Evolutionary conservation across 1,284 basidiomycete species (phyloP), one percentile per base, ranked within the genome.

Genomic region (Flammula alnicola): DNA sequence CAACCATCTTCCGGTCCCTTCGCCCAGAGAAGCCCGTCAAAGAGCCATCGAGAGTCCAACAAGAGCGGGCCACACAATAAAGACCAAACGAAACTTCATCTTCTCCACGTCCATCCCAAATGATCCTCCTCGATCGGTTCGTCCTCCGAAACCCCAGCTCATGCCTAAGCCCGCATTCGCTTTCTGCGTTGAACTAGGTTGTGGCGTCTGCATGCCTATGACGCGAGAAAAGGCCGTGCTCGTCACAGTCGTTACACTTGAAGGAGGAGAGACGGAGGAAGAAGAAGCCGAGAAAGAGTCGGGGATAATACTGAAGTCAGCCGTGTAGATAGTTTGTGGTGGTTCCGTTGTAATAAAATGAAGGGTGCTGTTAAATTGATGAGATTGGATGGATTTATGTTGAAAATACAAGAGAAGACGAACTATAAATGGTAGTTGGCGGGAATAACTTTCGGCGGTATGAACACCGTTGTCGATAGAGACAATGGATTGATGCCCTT

Each of bases 21-120:
- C n/a, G n/a, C n/a, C n/a, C n/a, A n/a, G n/a, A n/a, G 9, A 25
- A 25, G 9, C 9, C n/a, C 23, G 5, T 46, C 27, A 54, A 12
- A 54, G 39, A 25, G 78, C 76, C 73, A 81, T 71, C 16, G 75
- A 73, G 37, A 80, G 63, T 4, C 80, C 81, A 52, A 83, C 71
- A 53, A 83, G 62, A 8, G 78, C 75, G 4, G 81, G 81, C 80
- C 80, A 83, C 30, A 79, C 67, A 53, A 84, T 71, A 52, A 80
- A 82, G 47, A 80, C 72, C 38, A 81, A 56, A 17, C 72, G 65
- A 58, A 81, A 81, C 62, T 76, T 78, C 57, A 78, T 60, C 58
- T 69, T 71, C 50, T 77, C 76, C 41, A 73, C 59, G 49, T 77
- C 72, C 12, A 59, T 31, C 16, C n/a, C 23, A 22, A 30, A 47